Base-by-base conservation (phyloP, 192 early-diverging fungal species). In the Backusella macrospora region DNA sequence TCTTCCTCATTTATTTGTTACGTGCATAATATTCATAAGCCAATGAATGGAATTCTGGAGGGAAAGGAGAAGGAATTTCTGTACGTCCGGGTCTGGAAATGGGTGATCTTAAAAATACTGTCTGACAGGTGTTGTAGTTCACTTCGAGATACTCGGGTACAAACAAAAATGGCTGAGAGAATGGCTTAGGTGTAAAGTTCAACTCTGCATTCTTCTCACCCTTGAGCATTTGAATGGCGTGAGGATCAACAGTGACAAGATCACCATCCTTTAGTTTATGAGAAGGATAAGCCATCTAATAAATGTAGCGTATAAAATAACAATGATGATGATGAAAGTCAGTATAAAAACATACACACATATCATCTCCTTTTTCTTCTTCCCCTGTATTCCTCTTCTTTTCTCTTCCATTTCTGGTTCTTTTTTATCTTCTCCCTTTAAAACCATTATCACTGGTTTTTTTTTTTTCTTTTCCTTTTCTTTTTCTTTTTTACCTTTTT, bases 91-190 rank as follows among this genome's bases (percentile, higher is more conserved):
- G 94, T 75, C 93, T 88, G 23, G 93, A 93, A 55, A 97, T 87
- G 14, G 98, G 98, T 34, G 92, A 83, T 67, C 96, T 92, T 55
- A 99, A 81, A 76, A 96, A 96, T 55, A 96, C 90, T 1, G 89
- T 85, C 39, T 92, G 93, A 89, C 96, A 96, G 7, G 92, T 96
- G 79, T 92, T 92, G 85, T 96, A 99, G 85, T 95, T 92, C 63
- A 99, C 96, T 84, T 99, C 98, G 34, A 99, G 91, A 80, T 99
- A 99, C 64, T 95, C 90, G 8, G 98, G 98, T 18, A 96, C 87
- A 78, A 97, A 99, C 90, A 99, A 91, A 87, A 92, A 96, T 12
- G 98, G 96, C 77, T 94, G 91, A 80, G 90, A 88, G 79, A 92
- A 99, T 15, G 88, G 88, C 39, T 80, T 86, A 13, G 90, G 86